These are phyloP conservation scores for Musa schizocarpa DNA, from an alignment of 176 grass and related monocot species.

Conservation along the genomic window DNA sequence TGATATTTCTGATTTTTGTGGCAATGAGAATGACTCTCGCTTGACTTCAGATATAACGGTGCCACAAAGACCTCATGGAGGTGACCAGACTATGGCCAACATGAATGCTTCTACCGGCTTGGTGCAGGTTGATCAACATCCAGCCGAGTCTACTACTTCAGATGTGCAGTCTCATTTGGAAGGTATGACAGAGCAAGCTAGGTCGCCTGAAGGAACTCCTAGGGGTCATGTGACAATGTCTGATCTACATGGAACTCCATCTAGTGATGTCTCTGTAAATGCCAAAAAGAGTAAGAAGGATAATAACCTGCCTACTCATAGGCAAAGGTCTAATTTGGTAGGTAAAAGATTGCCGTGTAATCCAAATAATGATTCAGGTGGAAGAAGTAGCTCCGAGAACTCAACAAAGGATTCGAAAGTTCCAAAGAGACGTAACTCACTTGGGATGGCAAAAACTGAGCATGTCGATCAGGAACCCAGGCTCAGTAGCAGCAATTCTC, in stretches of 20 bases:
- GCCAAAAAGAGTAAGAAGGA: constrained; percentile 11
- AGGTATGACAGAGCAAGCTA: neutral
- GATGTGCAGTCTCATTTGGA: neutral
- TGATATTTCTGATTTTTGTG: neutral
- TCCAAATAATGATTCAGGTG: constrained; percentile 15
- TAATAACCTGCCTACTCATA: neutral
- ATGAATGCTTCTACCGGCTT: neutral
- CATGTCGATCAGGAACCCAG: constrained; percentile 10
- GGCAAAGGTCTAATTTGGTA: constrained; percentile 8
- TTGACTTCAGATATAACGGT: neutral
- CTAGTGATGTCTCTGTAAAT: constrained; percentile 14
- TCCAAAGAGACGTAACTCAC: constrained; percentile 12
- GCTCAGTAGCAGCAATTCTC: constrained; percentile 13
- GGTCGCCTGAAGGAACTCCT: constrained; percentile 19
- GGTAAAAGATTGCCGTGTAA: constrained; percentile 12
- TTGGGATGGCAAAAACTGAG: constrained; percentile 2
- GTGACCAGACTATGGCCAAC: neutral
- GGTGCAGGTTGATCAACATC: constrained; percentile 2
- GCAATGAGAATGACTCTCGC: neutral
- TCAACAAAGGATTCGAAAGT: constrained; percentile 3
- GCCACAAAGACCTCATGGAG: constrained; percentile 6
- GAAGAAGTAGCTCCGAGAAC: constrained; percentile 4
- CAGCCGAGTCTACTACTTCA: neutral
- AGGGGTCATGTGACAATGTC: neutral
- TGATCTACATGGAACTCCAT: constrained; percentile 22